Evolutionary conservation across 148 eudicot species (phyloP).

Genomic region (Polygonum maritimum): DNA sequence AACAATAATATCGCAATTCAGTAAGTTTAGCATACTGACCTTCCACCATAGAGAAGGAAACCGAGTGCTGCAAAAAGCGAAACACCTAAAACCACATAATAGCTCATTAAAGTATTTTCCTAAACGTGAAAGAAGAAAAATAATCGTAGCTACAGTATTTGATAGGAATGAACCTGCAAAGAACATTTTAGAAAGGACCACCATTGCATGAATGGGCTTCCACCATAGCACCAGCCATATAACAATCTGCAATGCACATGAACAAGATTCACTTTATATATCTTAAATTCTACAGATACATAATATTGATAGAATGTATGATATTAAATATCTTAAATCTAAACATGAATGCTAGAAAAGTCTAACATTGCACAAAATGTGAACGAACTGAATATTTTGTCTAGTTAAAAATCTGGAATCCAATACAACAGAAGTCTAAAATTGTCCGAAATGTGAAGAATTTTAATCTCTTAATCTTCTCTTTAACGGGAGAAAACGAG

Average conservation of each 20-base stretch:
- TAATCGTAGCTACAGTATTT: background rate
- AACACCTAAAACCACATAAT: slow-evolving; percentile 42
- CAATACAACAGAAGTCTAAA: too few species aligned
- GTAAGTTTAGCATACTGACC: slow-evolving; percentile 27
- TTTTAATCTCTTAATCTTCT: too few species aligned
- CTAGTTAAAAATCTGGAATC: too few species aligned
- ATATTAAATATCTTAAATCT: background rate
- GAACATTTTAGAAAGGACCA: slow-evolving; percentile 78
- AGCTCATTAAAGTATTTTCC: background rate
- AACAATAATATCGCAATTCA: background rate
- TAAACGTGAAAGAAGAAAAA: background rate
- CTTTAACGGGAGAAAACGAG: too few species aligned
- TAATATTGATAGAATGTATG: background rate
- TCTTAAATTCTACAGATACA: background rate
- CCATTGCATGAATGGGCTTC: slow-evolving; percentile 60
- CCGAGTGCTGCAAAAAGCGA: slow-evolving; percentile 88
- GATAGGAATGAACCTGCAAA: slow-evolving; percentile 55
- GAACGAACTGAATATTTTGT: background rate
- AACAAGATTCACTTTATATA: background rate
- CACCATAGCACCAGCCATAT: slow-evolving; percentile 91
- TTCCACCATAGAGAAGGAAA: slow-evolving; percentile 92
- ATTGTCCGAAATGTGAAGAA: too few species aligned
- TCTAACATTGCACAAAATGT: background rate
- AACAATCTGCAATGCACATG: slow-evolving; percentile 35
- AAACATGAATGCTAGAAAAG: background rate